Evolutionary conservation across 495 filamentous ascomycete species (phyloP).

Genomic region (Penicillium taxi): DNA sequence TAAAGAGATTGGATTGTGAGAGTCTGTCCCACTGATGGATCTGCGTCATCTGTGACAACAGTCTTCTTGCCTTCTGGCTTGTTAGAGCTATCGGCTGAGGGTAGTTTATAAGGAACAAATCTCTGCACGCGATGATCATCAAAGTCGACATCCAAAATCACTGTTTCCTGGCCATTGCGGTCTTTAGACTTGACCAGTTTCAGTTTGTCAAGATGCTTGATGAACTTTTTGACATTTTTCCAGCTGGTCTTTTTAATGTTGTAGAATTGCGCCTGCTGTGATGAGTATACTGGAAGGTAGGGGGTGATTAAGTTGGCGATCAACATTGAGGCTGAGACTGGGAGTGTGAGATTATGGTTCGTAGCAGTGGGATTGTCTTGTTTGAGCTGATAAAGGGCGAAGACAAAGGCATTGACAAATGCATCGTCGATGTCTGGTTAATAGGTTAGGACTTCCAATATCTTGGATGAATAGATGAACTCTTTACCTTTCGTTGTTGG

Average conservation of each 20-base stretch:
- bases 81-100: conserved; percentile 27
- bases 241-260: conserved; percentile 70
- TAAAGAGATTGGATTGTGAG: conserved; percentile 48
- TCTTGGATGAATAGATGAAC: neutral
- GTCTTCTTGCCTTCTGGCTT: conserved; percentile 34
- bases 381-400: conserved; percentile 51
- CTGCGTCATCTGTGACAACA: conserved; percentile 29
- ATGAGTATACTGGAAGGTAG: conserved; percentile 54
- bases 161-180: conserved; percentile 55
- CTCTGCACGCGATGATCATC: conserved; percentile 42
- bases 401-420: conserved; percentile 62
- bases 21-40: conserved; percentile 49
- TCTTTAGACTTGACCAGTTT: conserved; percentile 58
- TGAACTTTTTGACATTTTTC: conserved; percentile 68
- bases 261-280: conserved; percentile 48
- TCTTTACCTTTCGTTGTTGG: conserved; percentile 48
- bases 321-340: conserved; percentile 56
- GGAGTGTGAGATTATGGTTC: conserved; percentile 51
- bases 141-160: conserved; percentile 62
- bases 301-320: conserved; percentile 60
- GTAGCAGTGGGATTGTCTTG: conserved; percentile 38
- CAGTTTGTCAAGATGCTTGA: conserved; percentile 62
- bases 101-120: conserved; percentile 59
- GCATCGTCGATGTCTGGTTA: conserved; percentile 57
- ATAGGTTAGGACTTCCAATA: conserved; percentile 13